A percentile compares a stretch with the other conserved stretches of the same genome.
Conservation (phyloP, 768 basidiomycete genomes). For the Serpula lacrymans region DNA sequence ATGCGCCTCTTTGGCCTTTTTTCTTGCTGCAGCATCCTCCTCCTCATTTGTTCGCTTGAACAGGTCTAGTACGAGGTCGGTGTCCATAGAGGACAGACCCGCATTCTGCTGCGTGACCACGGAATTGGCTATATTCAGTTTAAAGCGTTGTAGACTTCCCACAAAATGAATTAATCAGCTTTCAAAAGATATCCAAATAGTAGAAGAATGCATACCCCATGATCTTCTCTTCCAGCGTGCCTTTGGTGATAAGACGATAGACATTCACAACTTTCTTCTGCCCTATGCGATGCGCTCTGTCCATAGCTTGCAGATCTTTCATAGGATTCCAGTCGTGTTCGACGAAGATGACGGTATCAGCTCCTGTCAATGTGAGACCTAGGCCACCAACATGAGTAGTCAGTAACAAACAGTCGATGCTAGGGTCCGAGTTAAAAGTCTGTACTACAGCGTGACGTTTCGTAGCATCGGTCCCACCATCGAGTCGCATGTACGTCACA, state of each 20-base stretch:
- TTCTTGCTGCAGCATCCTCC: slow-evolving; percentile 59
- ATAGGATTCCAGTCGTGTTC: slow-evolving; percentile 99
- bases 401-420: slow-evolving; percentile 92
- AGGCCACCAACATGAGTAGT: slow-evolving; percentile 97
- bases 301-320: slow-evolving; percentile 99
- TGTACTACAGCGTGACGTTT: slow-evolving; percentile 97
- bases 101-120: slow-evolving; percentile 98
- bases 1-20: slow-evolving; percentile 46
- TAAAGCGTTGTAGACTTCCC: slow-evolving; percentile 97
- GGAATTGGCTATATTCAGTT: slow-evolving; percentile 95
- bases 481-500: slow-evolving; percentile 97
- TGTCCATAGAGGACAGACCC: slow-evolving; percentile 92
- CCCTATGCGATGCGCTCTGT: slow-evolving; percentile 94
- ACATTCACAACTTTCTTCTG: slow-evolving; percentile 99
- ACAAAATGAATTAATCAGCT: slow-evolving; percentile 4
- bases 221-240: slow-evolving; percentile 97
- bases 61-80: slow-evolving; percentile 92
- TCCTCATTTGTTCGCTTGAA: slow-evolving; percentile 78
- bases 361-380: slow-evolving; percentile 93
- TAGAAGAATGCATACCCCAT: slow-evolving; percentile 75
- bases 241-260: slow-evolving; percentile 94
- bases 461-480: slow-evolving; percentile 86
- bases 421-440: slow-evolving; percentile 96
- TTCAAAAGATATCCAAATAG: slow-evolving; percentile 2
- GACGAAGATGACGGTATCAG: slow-evolving; percentile 98